Conservation (phyloP, 2,329 filamentous ascomycete species). For the Sphaerulina vaccinii region DNA sequence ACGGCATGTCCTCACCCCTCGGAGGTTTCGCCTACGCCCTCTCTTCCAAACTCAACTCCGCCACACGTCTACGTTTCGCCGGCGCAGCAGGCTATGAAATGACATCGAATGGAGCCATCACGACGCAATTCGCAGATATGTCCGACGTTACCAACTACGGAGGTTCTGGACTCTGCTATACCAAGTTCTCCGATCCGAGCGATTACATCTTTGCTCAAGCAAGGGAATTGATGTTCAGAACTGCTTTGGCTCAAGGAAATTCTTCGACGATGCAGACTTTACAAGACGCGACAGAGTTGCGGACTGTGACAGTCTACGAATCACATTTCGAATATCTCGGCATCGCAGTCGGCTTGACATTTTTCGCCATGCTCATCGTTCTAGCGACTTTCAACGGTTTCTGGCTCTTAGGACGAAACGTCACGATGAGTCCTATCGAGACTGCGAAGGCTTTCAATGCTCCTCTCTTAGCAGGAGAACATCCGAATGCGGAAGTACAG, state of each 20-base stretch:
- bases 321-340: conserved; percentile 16
- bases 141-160: conserved; percentile 11
- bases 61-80: conserved; percentile 13
- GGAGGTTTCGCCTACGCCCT: conserved; percentile 21
- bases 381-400: conserved; percentile 15
- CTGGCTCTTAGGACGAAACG: conserved; percentile 17
- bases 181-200: conserved; percentile 18
- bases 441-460: conserved; percentile 24
- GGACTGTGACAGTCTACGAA: conserved; percentile 13
- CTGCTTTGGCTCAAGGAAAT: conserved; percentile 21
- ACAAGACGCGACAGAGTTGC: conserved; percentile 3
- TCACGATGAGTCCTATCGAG: conserved; percentile 21
- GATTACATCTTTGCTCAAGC: conserved; percentile 17
- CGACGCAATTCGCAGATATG: conserved; percentile 19
- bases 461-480: conserved; percentile 17
- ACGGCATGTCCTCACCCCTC: conserved; percentile 14
- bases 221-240: conserved; percentile 23
- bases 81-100: conserved; percentile 20
- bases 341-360: conserved; percentile 14
- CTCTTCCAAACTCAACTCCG: conserved; percentile 16
- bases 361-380: conserved; percentile 15
- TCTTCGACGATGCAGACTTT: conserved; percentile 11
- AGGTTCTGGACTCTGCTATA: conserved; percentile 11
- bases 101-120: conserved; percentile 8
- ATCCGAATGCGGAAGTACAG: conserved; percentile 19